A percentile compares a stretch with the other conserved stretches of the same genome.
These are phyloP conservation scores for Cladorrhinum sp. DNA, from an alignment of 2,329 filamentous ascomycete genomes.

Conservation along the genomic window DNA sequence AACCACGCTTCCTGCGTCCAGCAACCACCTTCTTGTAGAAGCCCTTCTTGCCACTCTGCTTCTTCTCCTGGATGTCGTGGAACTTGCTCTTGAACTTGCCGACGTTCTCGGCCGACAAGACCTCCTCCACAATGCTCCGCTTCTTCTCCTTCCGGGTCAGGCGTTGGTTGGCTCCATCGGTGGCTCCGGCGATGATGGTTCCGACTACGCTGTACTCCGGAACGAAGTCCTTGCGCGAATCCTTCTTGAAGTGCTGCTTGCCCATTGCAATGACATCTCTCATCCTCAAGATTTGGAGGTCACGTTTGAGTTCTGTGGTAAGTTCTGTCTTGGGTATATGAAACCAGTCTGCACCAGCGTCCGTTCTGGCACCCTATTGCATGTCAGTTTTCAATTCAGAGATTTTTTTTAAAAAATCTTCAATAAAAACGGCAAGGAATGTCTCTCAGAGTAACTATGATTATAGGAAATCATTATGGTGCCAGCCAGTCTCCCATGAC, in stretches of 20 bases:
- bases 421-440: constrained; percentile 12
- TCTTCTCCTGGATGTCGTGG: constrained; percentile 74
- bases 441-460: constrained; percentile 72
- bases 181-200: constrained; percentile 81
- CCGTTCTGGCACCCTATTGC: constrained; percentile 40
- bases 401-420: constrained; percentile 1
- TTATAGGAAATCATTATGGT: constrained; percentile 53
- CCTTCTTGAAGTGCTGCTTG: constrained; percentile 89
- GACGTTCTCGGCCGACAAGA: constrained; percentile 65
- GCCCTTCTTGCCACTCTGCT: constrained; percentile 83
- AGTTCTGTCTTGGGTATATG: constrained; percentile 80
- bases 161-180: constrained; percentile 79
- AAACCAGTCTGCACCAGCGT: constrained; percentile 82
- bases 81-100: constrained; percentile 85
- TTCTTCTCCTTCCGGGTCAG: constrained; percentile 86
- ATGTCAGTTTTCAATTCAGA: constrained; percentile 22
- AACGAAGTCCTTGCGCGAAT: constrained; percentile 63
- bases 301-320: constrained; percentile 81
- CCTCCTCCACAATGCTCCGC: constrained; percentile 80
- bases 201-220: constrained; percentile 88
- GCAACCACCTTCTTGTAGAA: constrained; percentile 78
- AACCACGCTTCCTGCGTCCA: constrained; percentile 29
- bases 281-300: constrained; percentile 87
- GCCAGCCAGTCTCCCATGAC: constrained; percentile 76
- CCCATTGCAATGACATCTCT: constrained; percentile 77